Percentiles rank a stretch among this genome's conserved stretches.
Evolutionary conservation across 1,284 basidiomycete genomes (phyloP).

Genomic region (Cystobasidiaceae sp.): DNA sequence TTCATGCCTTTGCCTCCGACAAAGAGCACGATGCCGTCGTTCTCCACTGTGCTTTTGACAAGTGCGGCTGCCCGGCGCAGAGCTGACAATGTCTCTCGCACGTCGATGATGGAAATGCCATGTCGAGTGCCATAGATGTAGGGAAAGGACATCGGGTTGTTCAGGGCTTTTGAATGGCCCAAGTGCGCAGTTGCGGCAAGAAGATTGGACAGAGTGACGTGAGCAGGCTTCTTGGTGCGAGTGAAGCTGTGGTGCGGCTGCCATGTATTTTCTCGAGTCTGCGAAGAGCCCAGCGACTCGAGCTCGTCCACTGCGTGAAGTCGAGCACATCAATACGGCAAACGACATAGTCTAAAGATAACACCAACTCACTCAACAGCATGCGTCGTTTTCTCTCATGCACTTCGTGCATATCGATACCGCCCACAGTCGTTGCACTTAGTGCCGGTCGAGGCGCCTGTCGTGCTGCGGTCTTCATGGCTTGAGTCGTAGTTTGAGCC

Average conservation of each 20-base stretch:
- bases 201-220: slow-evolving; percentile 79
- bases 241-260: slow-evolving; percentile 68
- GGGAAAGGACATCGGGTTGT: slow-evolving; percentile 84
- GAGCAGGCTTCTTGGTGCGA: slow-evolving; percentile 57
- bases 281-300: slow-evolving; percentile 63
- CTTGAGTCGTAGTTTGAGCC: too few species aligned
- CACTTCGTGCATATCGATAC: slow-evolving; percentile 3
- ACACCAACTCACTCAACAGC: slow-evolving; percentile 13
- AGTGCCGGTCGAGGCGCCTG: too few species aligned
- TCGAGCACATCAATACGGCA: background rate
- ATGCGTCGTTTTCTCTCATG: slow-evolving; percentile 12
- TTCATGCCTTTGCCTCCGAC: slow-evolving; percentile 54
- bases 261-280: slow-evolving; percentile 64
- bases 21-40: slow-evolving; percentile 82
- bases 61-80: slow-evolving; percentile 84
- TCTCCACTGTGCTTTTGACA: slow-evolving; percentile 71
- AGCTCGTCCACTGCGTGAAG: slow-evolving; percentile 20
- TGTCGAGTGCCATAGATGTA: slow-evolving; percentile 89
- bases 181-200: slow-evolving; percentile 90
- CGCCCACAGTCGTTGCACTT: background rate
- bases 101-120: slow-evolving; percentile 87
- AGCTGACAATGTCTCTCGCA: slow-evolving; percentile 87
- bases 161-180: slow-evolving; percentile 74
- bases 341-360: background rate
- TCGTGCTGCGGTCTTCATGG: too few species aligned